Conservation (phyloP, 176 grass and related monocot species). For the Aegilops longissima region DNA sequence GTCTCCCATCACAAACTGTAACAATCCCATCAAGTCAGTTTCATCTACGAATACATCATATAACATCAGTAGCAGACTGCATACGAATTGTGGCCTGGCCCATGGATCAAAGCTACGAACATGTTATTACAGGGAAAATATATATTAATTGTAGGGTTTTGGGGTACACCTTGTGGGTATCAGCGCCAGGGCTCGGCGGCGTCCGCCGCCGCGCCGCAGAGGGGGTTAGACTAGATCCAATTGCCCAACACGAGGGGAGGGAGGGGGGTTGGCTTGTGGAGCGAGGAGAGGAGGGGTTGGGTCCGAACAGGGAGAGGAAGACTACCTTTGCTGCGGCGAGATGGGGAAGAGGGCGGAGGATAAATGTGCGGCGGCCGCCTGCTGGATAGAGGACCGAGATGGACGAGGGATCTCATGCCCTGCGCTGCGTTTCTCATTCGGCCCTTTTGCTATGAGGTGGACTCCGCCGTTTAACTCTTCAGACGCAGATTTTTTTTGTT, state of each 20-base stretch:
- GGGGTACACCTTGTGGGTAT: background rate
- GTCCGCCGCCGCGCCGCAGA: background rate
- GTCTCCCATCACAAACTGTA: slow-evolving; percentile 8
- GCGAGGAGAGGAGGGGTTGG: background rate
- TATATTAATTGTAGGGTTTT: background rate
- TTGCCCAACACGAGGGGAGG: background rate
- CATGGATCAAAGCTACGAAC: background rate
- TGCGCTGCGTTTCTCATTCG: background rate
- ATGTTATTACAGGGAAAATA: background rate
- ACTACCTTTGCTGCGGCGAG: background rate
- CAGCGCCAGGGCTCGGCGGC: background rate
- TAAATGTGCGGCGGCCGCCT: background rate
- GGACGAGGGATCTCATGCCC: background rate
- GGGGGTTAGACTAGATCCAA: background rate
- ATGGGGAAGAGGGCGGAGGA: background rate
- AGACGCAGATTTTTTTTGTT: background rate
- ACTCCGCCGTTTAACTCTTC: background rate
- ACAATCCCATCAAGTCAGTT: background rate
- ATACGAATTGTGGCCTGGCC: background rate
- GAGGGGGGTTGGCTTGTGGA: background rate
- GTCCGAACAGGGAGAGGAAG: background rate
- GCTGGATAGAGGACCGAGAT: slow-evolving; percentile 7
- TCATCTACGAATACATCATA: background rate
- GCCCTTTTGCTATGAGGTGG: background rate
- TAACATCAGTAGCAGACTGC: background rate